Conservation (phyloP, 495 filamentous ascomycete genomes). For the Tuber aestivum region DNA sequence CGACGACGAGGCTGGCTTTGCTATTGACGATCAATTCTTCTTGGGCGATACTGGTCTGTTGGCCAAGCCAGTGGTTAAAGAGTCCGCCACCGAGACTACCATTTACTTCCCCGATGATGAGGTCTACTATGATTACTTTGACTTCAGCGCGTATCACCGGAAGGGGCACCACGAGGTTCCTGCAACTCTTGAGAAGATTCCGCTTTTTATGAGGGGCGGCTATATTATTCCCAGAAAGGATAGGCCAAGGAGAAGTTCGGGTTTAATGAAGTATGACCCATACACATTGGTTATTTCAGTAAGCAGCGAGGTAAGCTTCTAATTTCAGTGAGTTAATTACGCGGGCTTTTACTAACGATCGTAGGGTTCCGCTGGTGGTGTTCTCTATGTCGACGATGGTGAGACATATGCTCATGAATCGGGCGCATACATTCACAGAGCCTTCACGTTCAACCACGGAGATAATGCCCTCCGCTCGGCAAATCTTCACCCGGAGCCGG, state of each 20-base stretch:
- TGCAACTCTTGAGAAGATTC: slow-evolving; percentile 77
- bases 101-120: slow-evolving; percentile 74
- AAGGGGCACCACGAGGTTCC: slow-evolving; percentile 62
- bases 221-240: slow-evolving; percentile 89
- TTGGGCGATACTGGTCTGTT: slow-evolving; percentile 79
- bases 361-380: slow-evolving; percentile 58
- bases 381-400: slow-evolving; percentile 87
- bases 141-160: slow-evolving; percentile 66
- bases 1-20: slow-evolving; percentile 75
- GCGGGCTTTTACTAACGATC: neutral
- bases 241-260: slow-evolving; percentile 71
- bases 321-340: neutral
- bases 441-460: slow-evolving; percentile 56
- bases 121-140: slow-evolving; percentile 91
- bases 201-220: slow-evolving; percentile 83
- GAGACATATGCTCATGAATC: slow-evolving; percentile 82
- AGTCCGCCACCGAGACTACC: slow-evolving; percentile 64
- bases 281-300: slow-evolving; percentile 83
- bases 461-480: slow-evolving; percentile 52
- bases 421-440: slow-evolving; percentile 79
- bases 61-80: slow-evolving; percentile 74
- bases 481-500: slow-evolving; percentile 51
- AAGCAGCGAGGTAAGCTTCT: slow-evolving; percentile 55
- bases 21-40: slow-evolving; percentile 89
- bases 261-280: slow-evolving; percentile 87